Conservation (phyloP, 2,329 filamentous ascomycete species). For the Epichloe glyceriae region DNA sequence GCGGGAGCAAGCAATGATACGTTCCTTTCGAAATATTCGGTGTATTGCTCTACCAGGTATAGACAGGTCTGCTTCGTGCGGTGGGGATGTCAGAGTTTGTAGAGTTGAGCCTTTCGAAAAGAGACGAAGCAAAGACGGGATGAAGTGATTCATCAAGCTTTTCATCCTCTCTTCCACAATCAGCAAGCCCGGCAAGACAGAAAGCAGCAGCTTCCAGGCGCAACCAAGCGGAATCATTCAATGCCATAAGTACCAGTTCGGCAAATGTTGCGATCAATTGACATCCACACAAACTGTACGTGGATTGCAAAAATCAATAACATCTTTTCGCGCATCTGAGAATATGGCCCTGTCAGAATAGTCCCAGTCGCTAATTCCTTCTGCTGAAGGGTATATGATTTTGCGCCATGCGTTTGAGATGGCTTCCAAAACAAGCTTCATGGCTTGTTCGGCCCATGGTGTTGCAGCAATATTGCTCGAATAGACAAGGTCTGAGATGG, state of each 20-base stretch:
- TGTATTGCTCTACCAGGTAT: conserved; percentile 57
- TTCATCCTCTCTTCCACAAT: conserved; percentile 47
- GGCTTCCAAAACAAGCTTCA: conserved; percentile 47
- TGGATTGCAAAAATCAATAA: conserved; percentile 66
- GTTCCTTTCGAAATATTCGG: conserved; percentile 64
- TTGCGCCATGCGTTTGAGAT: conserved; percentile 57
- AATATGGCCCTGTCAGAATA: conserved; percentile 55
- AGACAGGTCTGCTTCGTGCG: conserved; percentile 57
- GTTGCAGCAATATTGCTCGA: conserved; percentile 33
- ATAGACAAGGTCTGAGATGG: conserved; percentile 45
- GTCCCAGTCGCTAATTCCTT: conserved; percentile 53
- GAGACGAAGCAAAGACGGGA: conserved; percentile 46
- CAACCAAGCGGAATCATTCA: conserved; percentile 38
- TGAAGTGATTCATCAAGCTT: conserved; percentile 45
- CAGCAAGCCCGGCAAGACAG: conserved; percentile 54
- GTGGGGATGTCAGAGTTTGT: conserved; percentile 41
- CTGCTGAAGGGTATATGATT: conserved; percentile 50
- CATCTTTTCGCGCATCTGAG: conserved; percentile 61
- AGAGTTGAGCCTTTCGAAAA: conserved; percentile 43
- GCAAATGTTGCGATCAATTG: conserved; percentile 44
- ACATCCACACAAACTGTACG: conserved; percentile 48
- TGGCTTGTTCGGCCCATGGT: conserved; percentile 45
- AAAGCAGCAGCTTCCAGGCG: conserved; percentile 48
- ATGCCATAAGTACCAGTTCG: conserved; percentile 37
- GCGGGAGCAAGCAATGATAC: conserved; percentile 53